Percentiles rank a stretch among this genome's conserved stretches.
phyloP scores from a whole-genome alignment of 441 rosid genomes.

The Adansonia madagascariensis region DNA sequence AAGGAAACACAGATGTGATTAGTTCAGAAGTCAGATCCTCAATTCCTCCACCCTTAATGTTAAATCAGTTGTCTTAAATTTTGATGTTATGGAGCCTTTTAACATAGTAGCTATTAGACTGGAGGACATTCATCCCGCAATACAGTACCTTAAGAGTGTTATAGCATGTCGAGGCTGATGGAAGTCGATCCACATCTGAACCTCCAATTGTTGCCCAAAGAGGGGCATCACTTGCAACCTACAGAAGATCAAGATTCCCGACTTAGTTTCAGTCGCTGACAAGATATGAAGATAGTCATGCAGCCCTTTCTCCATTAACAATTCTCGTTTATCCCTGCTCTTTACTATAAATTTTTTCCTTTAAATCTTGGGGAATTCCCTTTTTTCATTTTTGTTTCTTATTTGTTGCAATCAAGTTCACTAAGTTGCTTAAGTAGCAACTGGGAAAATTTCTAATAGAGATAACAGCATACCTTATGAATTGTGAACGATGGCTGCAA shows the following conservation, averaged over 20 bases:
- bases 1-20: slow-evolving; percentile 13
- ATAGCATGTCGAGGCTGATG: slow-evolving; percentile 99
- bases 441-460: neutral
- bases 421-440: slow-evolving; percentile 8
- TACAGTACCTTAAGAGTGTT: slow-evolving; percentile 88
- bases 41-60: neutral
- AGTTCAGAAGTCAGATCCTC: slow-evolving; percentile 10
- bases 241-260: slow-evolving; percentile 31
- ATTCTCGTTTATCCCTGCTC: neutral
- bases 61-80: neutral
- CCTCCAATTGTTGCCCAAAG: slow-evolving; percentile 97
- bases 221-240: slow-evolving; percentile 91
- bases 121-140: slow-evolving; percentile 4
- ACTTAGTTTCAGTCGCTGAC: slow-evolving; percentile 22
- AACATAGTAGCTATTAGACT: neutral
- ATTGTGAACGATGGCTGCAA: slow-evolving; percentile 93
- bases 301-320: neutral
- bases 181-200: slow-evolving; percentile 97
- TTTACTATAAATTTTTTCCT: neutral
- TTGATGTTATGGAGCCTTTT: neutral
- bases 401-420: neutral
- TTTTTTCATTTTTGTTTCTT: neutral
- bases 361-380: slow-evolving; percentile 6
- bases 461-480: slow-evolving; percentile 67
- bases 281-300: neutral